These are phyloP conservation scores for Pascua guehoae DNA, from an alignment of 1,284 basidiomycete genomes.

Conservation along the genomic window DNA sequence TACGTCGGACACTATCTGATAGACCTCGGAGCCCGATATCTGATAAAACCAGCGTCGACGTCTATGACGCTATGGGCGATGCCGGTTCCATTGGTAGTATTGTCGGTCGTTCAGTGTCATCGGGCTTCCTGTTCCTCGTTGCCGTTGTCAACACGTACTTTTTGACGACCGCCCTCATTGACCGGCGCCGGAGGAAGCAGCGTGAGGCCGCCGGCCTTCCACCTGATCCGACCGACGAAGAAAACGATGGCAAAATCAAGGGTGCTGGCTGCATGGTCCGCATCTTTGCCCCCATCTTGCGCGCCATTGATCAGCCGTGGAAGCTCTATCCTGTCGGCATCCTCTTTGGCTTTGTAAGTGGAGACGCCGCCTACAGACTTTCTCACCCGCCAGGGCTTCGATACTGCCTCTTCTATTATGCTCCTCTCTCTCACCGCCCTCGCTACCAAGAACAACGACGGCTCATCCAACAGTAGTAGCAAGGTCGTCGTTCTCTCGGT, in stretches of 20 bases:
- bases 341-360: slow-evolving; percentile 70
- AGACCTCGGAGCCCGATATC: too few species aligned
- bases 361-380: neutral
- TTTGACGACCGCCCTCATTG: slow-evolving; percentile 53
- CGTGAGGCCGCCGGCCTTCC: slow-evolving; percentile 22
- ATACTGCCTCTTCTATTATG: slow-evolving; percentile 83
- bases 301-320: slow-evolving; percentile 77
- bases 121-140: slow-evolving; percentile 75
- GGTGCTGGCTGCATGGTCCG: slow-evolving; percentile 69
- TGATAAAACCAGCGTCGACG: slow-evolving; percentile 55
- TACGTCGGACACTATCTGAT: slow-evolving; percentile 6
- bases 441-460: slow-evolving; percentile 58
- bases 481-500: slow-evolving; percentile 74
- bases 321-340: slow-evolving; percentile 92
- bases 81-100: slow-evolving; percentile 71
- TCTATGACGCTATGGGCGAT: slow-evolving; percentile 63
- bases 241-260: slow-evolving; percentile 19
- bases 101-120: slow-evolving; percentile 74
- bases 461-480: slow-evolving; percentile 57
- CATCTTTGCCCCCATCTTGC: slow-evolving; percentile 70
- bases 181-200: slow-evolving; percentile 22
- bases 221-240: slow-evolving; percentile 4
- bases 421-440: slow-evolving; percentile 73
- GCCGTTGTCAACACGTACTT: slow-evolving; percentile 70
- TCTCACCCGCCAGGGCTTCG: slow-evolving; percentile 60